Base-by-base conservation (phyloP, 2,329 filamentous ascomycete species). In the Verticillium nubilum region DNA sequence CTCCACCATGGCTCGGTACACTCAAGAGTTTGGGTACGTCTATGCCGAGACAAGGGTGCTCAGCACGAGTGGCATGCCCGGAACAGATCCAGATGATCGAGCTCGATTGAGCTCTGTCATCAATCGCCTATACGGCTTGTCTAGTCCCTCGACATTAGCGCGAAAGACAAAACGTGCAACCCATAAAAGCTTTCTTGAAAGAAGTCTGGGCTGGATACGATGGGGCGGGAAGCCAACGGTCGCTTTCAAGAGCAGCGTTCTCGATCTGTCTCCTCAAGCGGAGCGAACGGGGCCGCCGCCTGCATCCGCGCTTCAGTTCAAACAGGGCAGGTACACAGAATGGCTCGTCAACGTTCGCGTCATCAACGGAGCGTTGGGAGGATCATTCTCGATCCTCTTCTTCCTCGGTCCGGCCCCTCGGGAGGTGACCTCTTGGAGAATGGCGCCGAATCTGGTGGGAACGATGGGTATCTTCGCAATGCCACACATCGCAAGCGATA, bases 321-420 rank as follows among this genome's bases (percentile, higher is more conserved):
- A 72, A 52, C 68, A 68, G 42, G 42, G 10, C 9, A 23, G 7
- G 19, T 85, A 86, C 66, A 78, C 76, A 5, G 82, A 93, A 66
- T 94, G 90, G 84, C 79, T 86, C 26, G 85, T 84, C 64, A 90
- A 89, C 66, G 80, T 93, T 52, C 76, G 78, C 17, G 83, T 87
- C 25, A 76, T 80, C 58, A 87, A 86, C 62, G 81, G 84, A 60
- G 84, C 84, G 2, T 71, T 89, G 9, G 76, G 81, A 12, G 82
- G 80, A 1, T 84, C 87, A 0, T 91, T 88, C 58, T 64, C 63
- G 0, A 76, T 94, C 23, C 84, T 88, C 68, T 76, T 93, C 60
- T 93, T 92, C 72, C 69, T 92, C 1, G 89, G 86, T 0, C 69
- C 78, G 2, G 74, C 78, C 1, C 74, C 80, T 0, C 64, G 67